Percentiles rank a stretch among this genome's conserved stretches.
phyloP scores from a whole-genome alignment of 75 land plant genomes.

The Azolla pinnata region DNA sequence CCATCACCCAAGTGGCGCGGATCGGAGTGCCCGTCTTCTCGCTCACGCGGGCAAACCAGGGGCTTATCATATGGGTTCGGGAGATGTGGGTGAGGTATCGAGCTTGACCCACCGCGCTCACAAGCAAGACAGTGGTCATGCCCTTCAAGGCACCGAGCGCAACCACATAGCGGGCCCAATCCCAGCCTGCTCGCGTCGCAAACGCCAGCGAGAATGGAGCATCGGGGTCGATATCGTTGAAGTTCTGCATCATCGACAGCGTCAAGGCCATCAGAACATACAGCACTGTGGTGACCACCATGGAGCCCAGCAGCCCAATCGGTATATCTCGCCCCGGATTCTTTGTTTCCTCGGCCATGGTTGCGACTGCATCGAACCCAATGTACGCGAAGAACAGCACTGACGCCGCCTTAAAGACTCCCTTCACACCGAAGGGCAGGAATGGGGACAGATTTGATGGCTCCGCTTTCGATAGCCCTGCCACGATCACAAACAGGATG shows the following conservation, averaged over 20 bases:
- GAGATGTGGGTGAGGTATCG: slow-evolving; percentile 69
- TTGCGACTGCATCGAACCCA: slow-evolving; percentile 56
- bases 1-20: slow-evolving; percentile 40
- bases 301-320: slow-evolving; percentile 48
- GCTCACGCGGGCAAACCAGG: slow-evolving; percentile 56
- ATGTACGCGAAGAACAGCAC: slow-evolving; percentile 49
- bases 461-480: slow-evolving; percentile 46
- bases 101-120: slow-evolving; percentile 55
- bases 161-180: slow-evolving; percentile 77
- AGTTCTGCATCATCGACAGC: slow-evolving; percentile 32
- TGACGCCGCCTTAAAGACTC: slow-evolving; percentile 45
- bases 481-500: slow-evolving; percentile 56
- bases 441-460: slow-evolving; percentile 24
- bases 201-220: slow-evolving; percentile 50
- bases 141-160: slow-evolving; percentile 60
- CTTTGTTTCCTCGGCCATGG: slow-evolving; percentile 70
- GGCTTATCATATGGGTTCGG: slow-evolving; percentile 59
- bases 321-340: slow-evolving; percentile 49
- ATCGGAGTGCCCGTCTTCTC: slow-evolving; percentile 56
- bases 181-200: slow-evolving; percentile 26
- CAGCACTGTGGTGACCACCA: slow-evolving; percentile 34
- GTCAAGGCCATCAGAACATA: slow-evolving; percentile 52
- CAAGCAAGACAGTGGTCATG: slow-evolving; percentile 48
- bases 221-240: slow-evolving; percentile 27
- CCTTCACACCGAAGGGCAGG: slow-evolving; percentile 32